A percentile compares a stretch with the other conserved stretches of the same genome.
phyloP scores from a whole-genome alignment of 148 eudicot species.

The Rhododendron vialii region DNA sequence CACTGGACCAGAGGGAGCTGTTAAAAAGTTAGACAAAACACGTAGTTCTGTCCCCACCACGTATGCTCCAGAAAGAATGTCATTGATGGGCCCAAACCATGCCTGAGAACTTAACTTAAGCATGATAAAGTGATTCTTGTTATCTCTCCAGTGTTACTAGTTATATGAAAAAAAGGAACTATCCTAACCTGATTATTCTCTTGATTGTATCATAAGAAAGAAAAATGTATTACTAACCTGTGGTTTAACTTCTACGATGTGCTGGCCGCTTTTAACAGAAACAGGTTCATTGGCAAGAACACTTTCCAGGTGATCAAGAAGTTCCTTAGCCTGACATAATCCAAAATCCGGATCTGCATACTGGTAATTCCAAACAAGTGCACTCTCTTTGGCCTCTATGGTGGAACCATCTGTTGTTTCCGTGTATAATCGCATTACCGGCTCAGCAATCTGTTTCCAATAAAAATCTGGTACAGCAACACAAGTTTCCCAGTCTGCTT shows the following conservation, averaged over 20 bases:
- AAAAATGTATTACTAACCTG: slow-evolving; percentile 39
- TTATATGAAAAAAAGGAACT: not conserved
- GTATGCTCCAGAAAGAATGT: not conserved
- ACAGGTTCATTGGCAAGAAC: slow-evolving; percentile 78
- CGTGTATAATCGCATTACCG: slow-evolving; percentile 60
- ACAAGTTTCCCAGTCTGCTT: slow-evolving; percentile 59
- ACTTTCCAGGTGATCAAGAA: slow-evolving; percentile 70
- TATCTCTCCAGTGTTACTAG: not conserved
- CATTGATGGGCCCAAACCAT: not conserved
- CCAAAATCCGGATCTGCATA: slow-evolving; percentile 73
- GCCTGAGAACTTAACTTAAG: not conserved
- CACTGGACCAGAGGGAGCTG: not conserved
- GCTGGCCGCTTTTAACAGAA: slow-evolving; percentile 68
- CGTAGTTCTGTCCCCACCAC: not conserved
- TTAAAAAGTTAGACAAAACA: not conserved
- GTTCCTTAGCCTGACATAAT: slow-evolving; percentile 70
- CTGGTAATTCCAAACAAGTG: slow-evolving; percentile 66
- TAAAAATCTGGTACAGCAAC: slow-evolving; percentile 47
- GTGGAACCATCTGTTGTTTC: slow-evolving; percentile 77
- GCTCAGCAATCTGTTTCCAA: slow-evolving; percentile 74
- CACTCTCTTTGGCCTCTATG: slow-evolving; percentile 62
- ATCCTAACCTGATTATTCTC: not conserved
- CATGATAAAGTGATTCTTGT: not conserved
- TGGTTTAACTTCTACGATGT: slow-evolving; percentile 75
- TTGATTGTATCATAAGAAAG: not conserved